Percentiles rank a stretch among this genome's conserved stretches.
These are phyloP conservation scores for Pinus tabuliformis DNA, from an alignment of 75 land plant genomes.

Conservation along the genomic window DNA sequence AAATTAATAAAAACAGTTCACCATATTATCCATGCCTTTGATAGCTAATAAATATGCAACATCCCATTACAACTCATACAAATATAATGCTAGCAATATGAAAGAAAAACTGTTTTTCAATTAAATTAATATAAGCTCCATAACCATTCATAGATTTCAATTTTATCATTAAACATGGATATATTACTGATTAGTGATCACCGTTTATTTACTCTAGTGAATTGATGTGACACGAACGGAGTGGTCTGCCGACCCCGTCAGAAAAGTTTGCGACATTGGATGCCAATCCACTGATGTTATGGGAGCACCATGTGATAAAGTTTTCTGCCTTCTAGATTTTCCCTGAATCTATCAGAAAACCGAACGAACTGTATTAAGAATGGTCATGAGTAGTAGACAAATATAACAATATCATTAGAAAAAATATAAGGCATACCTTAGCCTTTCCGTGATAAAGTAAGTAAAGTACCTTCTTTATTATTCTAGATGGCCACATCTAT, in stretches of 20 bases:
- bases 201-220: too few species aligned
- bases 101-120: too few species aligned
- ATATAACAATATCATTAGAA: neutral
- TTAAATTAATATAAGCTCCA: too few species aligned
- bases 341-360: slow-evolving; percentile 41
- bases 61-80: too few species aligned
- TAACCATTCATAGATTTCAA: too few species aligned
- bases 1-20: too few species aligned
- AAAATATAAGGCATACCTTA: neutral
- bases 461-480: neutral
- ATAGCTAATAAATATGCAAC: too few species aligned
- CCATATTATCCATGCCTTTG: too few species aligned
- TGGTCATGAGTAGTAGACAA: neutral
- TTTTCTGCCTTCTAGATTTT: slow-evolving; percentile 40
- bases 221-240: slow-evolving; percentile 88
- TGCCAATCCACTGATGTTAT: slow-evolving; percentile 99
- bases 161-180: too few species aligned
- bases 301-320: slow-evolving; percentile 67
- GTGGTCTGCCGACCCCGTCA: slow-evolving; percentile 92
- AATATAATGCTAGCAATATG: too few species aligned
- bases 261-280: slow-evolving; percentile 62
- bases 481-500: neutral
- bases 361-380: neutral
- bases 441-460: neutral
- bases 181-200: too few species aligned